A percentile compares a stretch with the other conserved stretches of the same genome.
Conservation (phyloP, 495 filamentous ascomycete species). For the Viridothelium virens region DNA sequence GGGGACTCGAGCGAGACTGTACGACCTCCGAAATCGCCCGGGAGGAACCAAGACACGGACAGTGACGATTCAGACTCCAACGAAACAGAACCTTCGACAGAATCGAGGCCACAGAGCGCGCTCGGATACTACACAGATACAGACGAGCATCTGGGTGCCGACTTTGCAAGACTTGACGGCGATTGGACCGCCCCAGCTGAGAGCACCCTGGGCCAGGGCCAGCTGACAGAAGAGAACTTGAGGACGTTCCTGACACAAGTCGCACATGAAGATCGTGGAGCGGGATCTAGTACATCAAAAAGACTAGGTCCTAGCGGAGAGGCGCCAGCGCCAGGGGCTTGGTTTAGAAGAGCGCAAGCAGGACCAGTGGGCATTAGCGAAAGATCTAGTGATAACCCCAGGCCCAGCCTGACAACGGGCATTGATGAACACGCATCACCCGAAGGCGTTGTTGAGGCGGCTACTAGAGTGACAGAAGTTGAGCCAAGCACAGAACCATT, state of each 20-base stretch:
- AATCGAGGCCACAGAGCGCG: too few species aligned
- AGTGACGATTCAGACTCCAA: background rate
- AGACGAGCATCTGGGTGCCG: background rate
- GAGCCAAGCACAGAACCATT: background rate
- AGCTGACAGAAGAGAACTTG: background rate
- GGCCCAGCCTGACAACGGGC: background rate
- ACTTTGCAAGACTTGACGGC: constrained; percentile 1
- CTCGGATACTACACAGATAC: too few species aligned
- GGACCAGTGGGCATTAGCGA: background rate
- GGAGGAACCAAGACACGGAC: background rate
- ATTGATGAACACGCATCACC: background rate
- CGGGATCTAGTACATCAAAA: background rate
- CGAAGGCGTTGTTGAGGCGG: background rate
- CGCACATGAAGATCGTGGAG: background rate
- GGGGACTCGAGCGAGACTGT: background rate
- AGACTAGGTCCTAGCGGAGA: constrained; percentile 3
- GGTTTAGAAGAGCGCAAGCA: background rate
- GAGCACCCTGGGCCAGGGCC: background rate
- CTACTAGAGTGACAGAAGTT: background rate
- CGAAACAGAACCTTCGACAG: background rate
- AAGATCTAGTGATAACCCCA: background rate
- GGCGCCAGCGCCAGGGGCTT: background rate
- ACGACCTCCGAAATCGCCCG: background rate
- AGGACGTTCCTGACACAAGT: background rate
- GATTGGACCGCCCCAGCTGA: background rate